Evolutionary conservation across 768 basidiomycete genomes (phyloP).

Genomic region (Lentinula guzmanii): DNA sequence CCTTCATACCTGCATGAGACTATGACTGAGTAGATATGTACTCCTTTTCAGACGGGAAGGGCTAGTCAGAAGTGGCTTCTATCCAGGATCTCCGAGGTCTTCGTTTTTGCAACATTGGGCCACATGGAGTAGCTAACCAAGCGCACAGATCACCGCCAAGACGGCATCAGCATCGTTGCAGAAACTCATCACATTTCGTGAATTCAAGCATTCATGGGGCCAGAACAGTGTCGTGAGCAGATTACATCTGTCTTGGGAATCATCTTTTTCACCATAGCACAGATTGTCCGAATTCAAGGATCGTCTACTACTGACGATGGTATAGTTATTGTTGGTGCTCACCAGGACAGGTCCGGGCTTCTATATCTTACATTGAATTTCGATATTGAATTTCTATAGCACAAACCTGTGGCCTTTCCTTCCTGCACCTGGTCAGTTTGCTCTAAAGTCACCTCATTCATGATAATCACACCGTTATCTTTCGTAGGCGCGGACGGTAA

Average conservation of each 20-base stretch:
- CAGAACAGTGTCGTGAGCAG: constrained; percentile 69
- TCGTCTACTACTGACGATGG: constrained; percentile 54
- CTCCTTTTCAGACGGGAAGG: constrained; percentile 54
- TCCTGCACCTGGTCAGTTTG: constrained; percentile 61
- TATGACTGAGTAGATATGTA: constrained; percentile 8
- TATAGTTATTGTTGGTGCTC: constrained; percentile 69
- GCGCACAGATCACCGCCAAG: constrained; percentile 53
- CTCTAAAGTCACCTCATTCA: constrained; percentile 15
- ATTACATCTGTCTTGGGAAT: neutral
- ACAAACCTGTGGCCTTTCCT: constrained; percentile 77
- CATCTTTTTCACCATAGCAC: constrained; percentile 10
- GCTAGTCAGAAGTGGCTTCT: constrained; percentile 78
- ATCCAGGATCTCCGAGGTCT: constrained; percentile 58
- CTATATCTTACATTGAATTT: neutral
- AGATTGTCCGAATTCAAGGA: constrained; percentile 78
- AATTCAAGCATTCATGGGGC: constrained; percentile 79
- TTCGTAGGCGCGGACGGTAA: constrained; percentile 45
- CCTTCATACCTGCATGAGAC: constrained; percentile 8
- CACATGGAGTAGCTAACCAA: neutral
- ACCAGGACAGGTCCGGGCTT: constrained; percentile 65
- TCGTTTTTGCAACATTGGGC: constrained; percentile 6
- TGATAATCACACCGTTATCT: constrained; percentile 16
- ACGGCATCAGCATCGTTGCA: constrained; percentile 54
- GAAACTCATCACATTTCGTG: constrained; percentile 54
- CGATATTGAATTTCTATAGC: constrained; percentile 25